Conservation (phyloP, 1,284 basidiomycete species). For the Ustilago sp. region DNA sequence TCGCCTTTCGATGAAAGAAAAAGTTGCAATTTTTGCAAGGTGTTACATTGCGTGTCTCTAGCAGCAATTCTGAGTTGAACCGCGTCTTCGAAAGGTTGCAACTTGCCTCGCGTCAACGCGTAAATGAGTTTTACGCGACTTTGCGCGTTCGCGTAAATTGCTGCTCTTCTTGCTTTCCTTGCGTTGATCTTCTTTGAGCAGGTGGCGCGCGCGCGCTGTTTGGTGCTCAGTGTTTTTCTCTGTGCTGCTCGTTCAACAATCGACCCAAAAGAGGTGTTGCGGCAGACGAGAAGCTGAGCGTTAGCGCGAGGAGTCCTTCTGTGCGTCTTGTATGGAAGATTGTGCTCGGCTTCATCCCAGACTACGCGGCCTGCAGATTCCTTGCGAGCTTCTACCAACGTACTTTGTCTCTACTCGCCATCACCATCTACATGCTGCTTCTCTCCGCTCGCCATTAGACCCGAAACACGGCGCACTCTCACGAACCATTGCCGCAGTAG, state of each 20-base stretch:
- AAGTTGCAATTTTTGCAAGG: no score
- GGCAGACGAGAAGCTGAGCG: background rate
- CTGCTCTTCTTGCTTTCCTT: background rate
- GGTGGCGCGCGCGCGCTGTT: constrained; percentile 13
- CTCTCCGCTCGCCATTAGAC: background rate
- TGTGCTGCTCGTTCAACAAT: background rate
- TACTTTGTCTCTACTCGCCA: background rate
- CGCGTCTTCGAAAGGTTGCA: background rate
- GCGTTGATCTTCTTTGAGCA: background rate
- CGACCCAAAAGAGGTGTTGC: background rate
- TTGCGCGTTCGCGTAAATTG: constrained; percentile 35
- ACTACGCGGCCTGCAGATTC: background rate
- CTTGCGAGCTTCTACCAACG: background rate
- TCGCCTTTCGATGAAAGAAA: no score
- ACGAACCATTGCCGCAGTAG: background rate
- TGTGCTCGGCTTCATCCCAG: background rate
- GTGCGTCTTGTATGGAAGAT: background rate
- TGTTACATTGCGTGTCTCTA: background rate
- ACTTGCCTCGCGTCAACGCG: constrained; percentile 14
- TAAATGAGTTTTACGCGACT: constrained; percentile 31
- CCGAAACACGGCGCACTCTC: background rate
- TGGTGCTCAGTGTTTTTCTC: constrained; percentile 34
- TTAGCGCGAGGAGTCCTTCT: background rate
- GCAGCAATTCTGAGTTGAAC: background rate
- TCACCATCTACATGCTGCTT: background rate